phyloP scores from a whole-genome alignment of 2,329 filamentous ascomycete species.

The Penicillium sp. region DNA sequence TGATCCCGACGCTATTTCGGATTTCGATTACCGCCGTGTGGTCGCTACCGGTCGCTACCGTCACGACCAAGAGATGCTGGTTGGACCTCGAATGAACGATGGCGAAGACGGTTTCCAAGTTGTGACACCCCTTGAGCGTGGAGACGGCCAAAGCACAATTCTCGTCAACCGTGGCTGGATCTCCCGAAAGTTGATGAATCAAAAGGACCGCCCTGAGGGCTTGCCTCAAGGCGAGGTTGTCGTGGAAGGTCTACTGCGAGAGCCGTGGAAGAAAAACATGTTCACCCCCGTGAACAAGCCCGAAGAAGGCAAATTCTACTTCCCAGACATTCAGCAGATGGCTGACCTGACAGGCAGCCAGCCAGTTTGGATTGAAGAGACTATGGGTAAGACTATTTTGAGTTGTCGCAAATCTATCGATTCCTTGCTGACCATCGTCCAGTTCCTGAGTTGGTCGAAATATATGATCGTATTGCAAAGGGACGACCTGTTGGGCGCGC shows the following conservation, averaged over 20 bases:
- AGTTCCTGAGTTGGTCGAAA: conserved; percentile 73
- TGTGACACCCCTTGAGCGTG: conserved; percentile 79
- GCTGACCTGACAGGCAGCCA: conserved; percentile 74
- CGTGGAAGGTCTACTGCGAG: conserved; percentile 75
- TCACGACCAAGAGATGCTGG: conserved; percentile 93
- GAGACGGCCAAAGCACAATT: conserved; percentile 58
- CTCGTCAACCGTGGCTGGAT: conserved; percentile 93
- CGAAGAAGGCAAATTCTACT: conserved; percentile 81
- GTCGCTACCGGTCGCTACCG: conserved; percentile 65
- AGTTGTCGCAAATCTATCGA: neutral
- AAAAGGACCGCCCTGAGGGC: conserved; percentile 57
- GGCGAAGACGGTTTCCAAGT: conserved; percentile 88
- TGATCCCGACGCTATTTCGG: conserved; percentile 71
- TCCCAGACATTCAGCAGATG: conserved; percentile 91
- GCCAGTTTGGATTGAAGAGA: conserved; percentile 91
- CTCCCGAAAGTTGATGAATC: conserved; percentile 62
- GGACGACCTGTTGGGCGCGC: conserved; percentile 85
- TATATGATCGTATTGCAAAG: conserved; percentile 67
- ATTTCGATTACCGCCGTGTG: conserved; percentile 89
- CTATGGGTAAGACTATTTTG: conserved; percentile 61
- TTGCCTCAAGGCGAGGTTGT: conserved; percentile 65
- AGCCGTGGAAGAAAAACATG: conserved; percentile 96
- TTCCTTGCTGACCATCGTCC: conserved; percentile 11
- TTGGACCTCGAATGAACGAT: conserved; percentile 83
- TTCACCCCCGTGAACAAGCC: conserved; percentile 91